These are phyloP conservation scores for Saccharomycopsis guyanensis DNA, from an alignment of 805 yeast genomes.

Conservation along the genomic window DNA sequence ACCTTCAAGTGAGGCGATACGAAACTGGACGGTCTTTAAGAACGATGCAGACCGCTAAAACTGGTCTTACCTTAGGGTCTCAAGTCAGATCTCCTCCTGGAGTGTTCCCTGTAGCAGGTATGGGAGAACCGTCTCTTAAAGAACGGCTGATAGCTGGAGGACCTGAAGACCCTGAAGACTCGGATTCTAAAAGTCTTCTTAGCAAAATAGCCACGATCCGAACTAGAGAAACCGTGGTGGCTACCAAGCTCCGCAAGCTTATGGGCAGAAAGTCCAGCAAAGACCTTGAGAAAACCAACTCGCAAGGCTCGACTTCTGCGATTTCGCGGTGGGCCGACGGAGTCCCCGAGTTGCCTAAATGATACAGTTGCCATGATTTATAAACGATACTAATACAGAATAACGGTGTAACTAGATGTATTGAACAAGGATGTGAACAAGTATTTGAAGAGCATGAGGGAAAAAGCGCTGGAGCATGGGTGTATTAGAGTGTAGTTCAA, in stretches of 20 bases:
- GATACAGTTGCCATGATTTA: too few species aligned
- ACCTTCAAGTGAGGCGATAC: constrained; percentile 6
- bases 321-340: too few species aligned
- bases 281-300: too few species aligned
- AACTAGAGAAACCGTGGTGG: background rate
- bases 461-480: too few species aligned
- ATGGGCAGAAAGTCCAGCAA: background rate
- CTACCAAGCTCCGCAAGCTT: background rate
- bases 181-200: background rate
- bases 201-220: background rate
- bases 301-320: too few species aligned
- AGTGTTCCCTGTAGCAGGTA: constrained; percentile 72
- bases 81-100: constrained; percentile 54
- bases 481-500: too few species aligned
- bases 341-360: too few species aligned
- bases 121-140: constrained; percentile 56
- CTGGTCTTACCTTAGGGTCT: background rate
- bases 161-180: background rate
- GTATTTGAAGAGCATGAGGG: too few species aligned
- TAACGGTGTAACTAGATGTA: too few species aligned
- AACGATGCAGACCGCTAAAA: constrained; percentile 4
- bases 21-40: background rate
- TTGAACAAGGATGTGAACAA: too few species aligned
- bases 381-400: too few species aligned
- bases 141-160: constrained; percentile 40